These are phyloP conservation scores for Zygoascus hellenicus DNA, from an alignment of 1,139 yeast genomes.

Conservation along the genomic window DNA sequence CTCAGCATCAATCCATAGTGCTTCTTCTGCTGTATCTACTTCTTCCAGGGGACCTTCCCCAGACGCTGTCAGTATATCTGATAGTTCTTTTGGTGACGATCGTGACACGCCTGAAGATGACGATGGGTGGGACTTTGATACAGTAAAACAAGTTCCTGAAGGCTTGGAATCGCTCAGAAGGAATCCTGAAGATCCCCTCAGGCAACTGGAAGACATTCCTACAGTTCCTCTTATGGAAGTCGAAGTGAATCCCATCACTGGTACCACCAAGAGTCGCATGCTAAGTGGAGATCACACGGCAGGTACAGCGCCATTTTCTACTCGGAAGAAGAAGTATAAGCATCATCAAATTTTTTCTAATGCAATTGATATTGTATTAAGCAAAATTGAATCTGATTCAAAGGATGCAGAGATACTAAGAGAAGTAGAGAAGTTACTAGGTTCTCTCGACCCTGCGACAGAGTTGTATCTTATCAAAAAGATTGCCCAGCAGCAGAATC, in stretches of 20 bases:
- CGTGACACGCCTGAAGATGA: constrained; percentile 19
- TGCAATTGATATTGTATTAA: constrained; percentile 19
- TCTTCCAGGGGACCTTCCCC: not conserved
- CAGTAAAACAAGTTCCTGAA: constrained; percentile 27
- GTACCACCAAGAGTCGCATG: constrained; percentile 7
- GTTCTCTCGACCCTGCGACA: constrained; percentile 16
- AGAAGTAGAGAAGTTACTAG: constrained; percentile 14
- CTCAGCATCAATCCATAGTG: not conserved
- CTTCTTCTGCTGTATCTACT: not conserved
- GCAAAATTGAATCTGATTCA: constrained; percentile 17
- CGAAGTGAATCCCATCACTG: constrained; percentile 8
- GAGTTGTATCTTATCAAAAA: constrained; percentile 24
- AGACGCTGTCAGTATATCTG: not conserved
- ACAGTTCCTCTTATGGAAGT: constrained; percentile 11
- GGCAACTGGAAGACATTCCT: constrained; percentile 12
- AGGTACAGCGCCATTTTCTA: constrained; percentile 2
- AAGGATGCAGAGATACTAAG: constrained; percentile 15
- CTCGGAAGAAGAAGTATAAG: constrained; percentile 9
- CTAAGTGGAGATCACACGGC: constrained; percentile 6
- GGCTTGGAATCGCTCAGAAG: constrained; percentile 6
- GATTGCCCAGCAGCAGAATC: constrained; percentile 19
- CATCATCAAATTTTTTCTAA: constrained; percentile 13
- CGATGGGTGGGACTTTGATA: constrained; percentile 38
- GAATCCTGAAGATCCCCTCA: constrained; percentile 3
- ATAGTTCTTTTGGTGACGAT: constrained; percentile 4